phyloP scores from a whole-genome alignment of 2,329 filamentous ascomycete genomes.

The Colletotrichum tabaci region DNA sequence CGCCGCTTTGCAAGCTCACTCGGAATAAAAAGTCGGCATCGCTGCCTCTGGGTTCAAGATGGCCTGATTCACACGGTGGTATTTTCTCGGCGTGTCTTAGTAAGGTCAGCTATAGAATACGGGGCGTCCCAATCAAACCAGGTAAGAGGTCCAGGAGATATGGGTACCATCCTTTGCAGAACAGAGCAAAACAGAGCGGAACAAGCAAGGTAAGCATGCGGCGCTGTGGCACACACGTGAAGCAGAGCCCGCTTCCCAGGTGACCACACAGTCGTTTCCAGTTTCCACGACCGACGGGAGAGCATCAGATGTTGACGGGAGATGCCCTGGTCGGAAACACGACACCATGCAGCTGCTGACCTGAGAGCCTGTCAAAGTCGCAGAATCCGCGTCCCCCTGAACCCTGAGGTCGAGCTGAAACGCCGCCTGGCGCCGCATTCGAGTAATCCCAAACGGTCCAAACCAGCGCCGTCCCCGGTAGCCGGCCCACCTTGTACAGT shows the following conservation, averaged over 20 bases:
- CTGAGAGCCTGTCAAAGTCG: slow-evolving; percentile 27
- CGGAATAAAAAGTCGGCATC: not conserved
- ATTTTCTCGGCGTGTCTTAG: not conserved
- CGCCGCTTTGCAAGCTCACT: no score
- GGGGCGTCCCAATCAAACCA: not conserved
- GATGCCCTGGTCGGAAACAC: slow-evolving; percentile 19
- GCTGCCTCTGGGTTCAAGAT: not conserved
- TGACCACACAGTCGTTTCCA: slow-evolving; percentile 23
- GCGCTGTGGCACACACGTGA: not conserved
- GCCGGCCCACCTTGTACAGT: slow-evolving; percentile 3
- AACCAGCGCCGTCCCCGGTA: slow-evolving; percentile 7
- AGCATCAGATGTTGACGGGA: slow-evolving; percentile 4
- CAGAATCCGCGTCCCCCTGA: not conserved
- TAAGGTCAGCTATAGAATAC: not conserved
- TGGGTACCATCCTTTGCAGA: not conserved
- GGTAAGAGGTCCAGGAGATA: not conserved
- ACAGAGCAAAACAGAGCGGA: not conserved
- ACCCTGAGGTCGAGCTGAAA: slow-evolving; percentile 51
- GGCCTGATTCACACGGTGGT: not conserved
- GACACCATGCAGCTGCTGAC: slow-evolving; percentile 24
- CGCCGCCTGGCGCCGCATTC: slow-evolving; percentile 50
- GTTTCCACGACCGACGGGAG: slow-evolving; percentile 30
- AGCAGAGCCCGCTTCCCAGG: not conserved
- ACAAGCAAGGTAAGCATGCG: no score
- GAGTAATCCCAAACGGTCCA: slow-evolving; percentile 50